phyloP scores from a whole-genome alignment of 129 eudicot genomes.

The Tagetes erecta region DNA sequence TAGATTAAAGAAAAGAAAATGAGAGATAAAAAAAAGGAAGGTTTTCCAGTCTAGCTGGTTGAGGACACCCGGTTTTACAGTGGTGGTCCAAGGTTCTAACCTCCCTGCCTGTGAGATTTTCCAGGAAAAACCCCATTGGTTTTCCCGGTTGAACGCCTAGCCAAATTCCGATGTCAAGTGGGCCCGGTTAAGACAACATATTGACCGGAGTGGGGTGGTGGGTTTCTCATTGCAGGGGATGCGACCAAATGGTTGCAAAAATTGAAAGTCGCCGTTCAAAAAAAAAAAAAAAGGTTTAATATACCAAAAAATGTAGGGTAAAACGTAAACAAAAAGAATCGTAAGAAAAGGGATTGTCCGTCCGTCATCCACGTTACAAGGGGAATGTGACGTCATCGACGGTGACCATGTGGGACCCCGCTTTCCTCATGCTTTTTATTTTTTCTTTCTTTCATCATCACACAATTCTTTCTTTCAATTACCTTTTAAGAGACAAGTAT shows the following conservation, averaged over 20 bases:
- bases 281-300: not conserved
- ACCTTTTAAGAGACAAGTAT: not conserved
- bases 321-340: slow-evolving; percentile 14
- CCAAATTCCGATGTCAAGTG: too few species aligned
- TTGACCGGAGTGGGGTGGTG: too few species aligned
- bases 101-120: too few species aligned
- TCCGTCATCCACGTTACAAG: slow-evolving; percentile 28
- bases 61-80: too few species aligned
- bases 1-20: too few species aligned
- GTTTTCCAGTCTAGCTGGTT: not conserved
- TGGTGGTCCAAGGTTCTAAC: too few species aligned
- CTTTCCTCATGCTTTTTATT: slow-evolving; percentile 33
- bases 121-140: too few species aligned
- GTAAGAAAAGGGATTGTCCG: not conserved
- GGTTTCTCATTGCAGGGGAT: too few species aligned
- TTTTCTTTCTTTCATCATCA: slow-evolving; percentile 35
- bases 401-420: slow-evolving; percentile 61
- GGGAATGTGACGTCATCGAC: slow-evolving; percentile 60
- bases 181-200: too few species aligned
- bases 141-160: too few species aligned
- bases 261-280: too few species aligned
- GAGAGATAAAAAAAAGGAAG: not conserved
- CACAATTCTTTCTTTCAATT: slow-evolving; percentile 7
- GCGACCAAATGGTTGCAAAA: too few species aligned
- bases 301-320: not conserved